These are phyloP conservation scores for Spathaspora gorwiae DNA, from an alignment of 805 yeast species.

Conservation along the genomic window DNA sequence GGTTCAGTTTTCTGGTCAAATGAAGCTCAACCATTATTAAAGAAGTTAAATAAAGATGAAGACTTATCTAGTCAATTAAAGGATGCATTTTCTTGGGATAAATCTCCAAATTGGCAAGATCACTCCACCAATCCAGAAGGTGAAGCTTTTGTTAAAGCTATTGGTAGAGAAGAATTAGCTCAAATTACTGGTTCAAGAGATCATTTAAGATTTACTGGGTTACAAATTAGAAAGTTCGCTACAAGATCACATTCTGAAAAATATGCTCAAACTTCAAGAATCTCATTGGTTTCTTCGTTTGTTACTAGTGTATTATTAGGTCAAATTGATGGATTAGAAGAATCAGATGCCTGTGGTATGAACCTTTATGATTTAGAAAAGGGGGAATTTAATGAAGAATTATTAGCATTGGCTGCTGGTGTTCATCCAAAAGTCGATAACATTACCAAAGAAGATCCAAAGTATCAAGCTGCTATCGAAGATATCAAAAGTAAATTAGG, in stretches of 20 bases:
- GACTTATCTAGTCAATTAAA: constrained; percentile 45
- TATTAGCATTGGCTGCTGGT: constrained; percentile 54
- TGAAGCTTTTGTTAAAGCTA: constrained; percentile 50
- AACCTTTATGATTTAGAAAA: constrained; percentile 71
- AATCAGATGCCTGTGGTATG: constrained; percentile 92
- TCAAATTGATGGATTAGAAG: constrained; percentile 59
- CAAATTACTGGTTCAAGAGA: constrained; percentile 78
- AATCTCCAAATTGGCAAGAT: constrained; percentile 93
- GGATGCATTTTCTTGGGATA: constrained; percentile 54
- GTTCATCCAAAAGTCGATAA: constrained; percentile 42
- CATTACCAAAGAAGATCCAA: constrained; percentile 14
- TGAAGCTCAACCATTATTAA: constrained; percentile 40
- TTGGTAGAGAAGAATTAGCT: constrained; percentile 63
- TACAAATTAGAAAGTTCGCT: constrained; percentile 77
- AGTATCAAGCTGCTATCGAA: constrained; percentile 22
- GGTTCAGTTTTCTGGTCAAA: constrained; percentile 81
- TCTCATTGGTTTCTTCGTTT: constrained; percentile 76
- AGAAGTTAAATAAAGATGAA: constrained; percentile 23
- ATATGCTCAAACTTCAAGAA: constrained; percentile 55
- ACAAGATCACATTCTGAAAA: constrained; percentile 46
- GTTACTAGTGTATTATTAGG: constrained; percentile 70
- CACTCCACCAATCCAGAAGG: constrained; percentile 78
- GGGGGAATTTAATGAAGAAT: constrained; percentile 50
- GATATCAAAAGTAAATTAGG: constrained; percentile 54
- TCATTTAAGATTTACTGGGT: constrained; percentile 85